phyloP scores from a whole-genome alignment of 495 filamentous ascomycete genomes.

The Niebla homalea region DNA sequence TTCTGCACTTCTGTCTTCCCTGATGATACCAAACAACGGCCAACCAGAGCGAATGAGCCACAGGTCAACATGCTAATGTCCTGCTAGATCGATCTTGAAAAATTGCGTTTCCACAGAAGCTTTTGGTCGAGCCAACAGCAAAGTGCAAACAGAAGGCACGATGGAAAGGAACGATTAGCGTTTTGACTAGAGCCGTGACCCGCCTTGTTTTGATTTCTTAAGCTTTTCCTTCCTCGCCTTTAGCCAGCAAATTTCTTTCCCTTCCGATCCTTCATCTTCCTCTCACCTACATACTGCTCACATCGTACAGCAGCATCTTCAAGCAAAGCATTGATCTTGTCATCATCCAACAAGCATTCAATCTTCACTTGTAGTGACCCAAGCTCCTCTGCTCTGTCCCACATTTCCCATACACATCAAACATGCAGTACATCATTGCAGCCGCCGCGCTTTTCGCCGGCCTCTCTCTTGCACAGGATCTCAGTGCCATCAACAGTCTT shows the following conservation, averaged over 20 bases:
- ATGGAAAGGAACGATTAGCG: too few relatives aligned
- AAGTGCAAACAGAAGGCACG: too few relatives aligned
- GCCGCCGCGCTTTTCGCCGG: constrained; percentile 12
- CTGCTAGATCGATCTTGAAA: too few relatives aligned
- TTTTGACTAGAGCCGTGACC: too few relatives aligned
- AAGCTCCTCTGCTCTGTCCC: neutral
- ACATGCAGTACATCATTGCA: constrained; percentile 11
- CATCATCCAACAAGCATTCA: neutral
- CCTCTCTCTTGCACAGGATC: constrained; percentile 11
- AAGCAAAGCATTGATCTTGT: neutral
- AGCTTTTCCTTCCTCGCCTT: too few relatives aligned
- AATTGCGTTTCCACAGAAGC: too few relatives aligned
- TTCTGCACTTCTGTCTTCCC: too few relatives aligned
- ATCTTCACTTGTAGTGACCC: neutral
- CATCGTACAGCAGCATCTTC: neutral
- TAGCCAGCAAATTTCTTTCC: neutral
- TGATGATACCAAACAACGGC: too few relatives aligned
- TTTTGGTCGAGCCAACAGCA: too few relatives aligned
- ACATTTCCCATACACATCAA: neutral
- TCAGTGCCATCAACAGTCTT: constrained; percentile 9
- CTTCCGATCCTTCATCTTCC: neutral
- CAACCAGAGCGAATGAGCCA: too few relatives aligned
- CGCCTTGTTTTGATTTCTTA: too few relatives aligned
- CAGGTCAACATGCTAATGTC: too few relatives aligned
- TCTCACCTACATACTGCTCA: neutral